Conservation (phyloP, 441 rosid genomes). For the Populus hybrid region DNA sequence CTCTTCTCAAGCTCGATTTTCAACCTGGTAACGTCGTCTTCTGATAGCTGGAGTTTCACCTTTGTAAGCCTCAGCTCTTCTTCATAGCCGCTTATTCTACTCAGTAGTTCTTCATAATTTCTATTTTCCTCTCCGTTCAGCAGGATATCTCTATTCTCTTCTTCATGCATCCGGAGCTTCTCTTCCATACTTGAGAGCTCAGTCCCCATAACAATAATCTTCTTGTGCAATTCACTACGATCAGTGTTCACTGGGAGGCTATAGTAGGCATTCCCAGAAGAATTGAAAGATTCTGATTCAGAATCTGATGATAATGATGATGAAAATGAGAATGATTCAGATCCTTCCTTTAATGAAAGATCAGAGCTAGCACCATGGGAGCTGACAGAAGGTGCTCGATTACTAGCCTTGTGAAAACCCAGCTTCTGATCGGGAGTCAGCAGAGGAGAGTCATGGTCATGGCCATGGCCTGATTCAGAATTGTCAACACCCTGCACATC, state of each 20-base stretch:
- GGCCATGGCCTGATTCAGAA: constrained; percentile 15
- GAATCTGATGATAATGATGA: constrained; percentile 62
- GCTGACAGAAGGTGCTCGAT: constrained; percentile 34
- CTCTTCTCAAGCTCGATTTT: constrained; percentile 42
- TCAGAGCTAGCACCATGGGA: constrained; percentile 47
- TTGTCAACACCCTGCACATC: constrained; percentile 29
- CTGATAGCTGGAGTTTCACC: constrained; percentile 46
- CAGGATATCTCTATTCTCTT: constrained; percentile 26
- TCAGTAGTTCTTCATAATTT: constrained; percentile 36
- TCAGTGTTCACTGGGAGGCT: constrained; percentile 31
- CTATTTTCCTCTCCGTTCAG: constrained; percentile 27
- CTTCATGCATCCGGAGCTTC: constrained; percentile 22
- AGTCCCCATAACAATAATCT: constrained; percentile 19
- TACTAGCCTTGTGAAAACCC: constrained; percentile 22
- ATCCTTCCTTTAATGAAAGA: constrained; percentile 44
- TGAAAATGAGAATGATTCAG: constrained; percentile 46
- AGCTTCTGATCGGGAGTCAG: constrained; percentile 41
- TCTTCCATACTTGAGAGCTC: constrained; percentile 23
- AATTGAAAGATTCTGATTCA: constrained; percentile 57
- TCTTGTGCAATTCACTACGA: constrained; percentile 25
- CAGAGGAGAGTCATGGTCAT: constrained; percentile 34
- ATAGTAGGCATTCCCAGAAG: constrained; percentile 44
- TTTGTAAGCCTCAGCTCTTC: constrained; percentile 45
- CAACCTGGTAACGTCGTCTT: constrained; percentile 49
- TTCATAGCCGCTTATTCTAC: constrained; percentile 28